phyloP scores from a whole-genome alignment of 139 green algal species.

The Chlamydomonas eustigma region DNA sequence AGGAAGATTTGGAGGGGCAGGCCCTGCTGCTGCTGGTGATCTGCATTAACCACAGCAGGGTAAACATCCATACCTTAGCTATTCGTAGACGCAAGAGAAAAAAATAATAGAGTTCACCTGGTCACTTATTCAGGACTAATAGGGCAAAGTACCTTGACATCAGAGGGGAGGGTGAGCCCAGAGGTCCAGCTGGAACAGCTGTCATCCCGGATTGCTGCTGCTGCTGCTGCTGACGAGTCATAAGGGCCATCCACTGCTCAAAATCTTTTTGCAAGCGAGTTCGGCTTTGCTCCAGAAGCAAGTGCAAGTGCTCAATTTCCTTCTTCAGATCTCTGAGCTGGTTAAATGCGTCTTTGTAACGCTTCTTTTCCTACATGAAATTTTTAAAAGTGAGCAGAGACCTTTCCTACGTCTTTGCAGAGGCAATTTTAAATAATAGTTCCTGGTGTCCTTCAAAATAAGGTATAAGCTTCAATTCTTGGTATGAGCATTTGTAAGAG shows the following conservation, averaged over 20 bases:
- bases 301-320: slow-evolving; percentile 84
- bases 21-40: no score
- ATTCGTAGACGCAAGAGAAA: no score
- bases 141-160: background rate
- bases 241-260: slow-evolving; percentile 67
- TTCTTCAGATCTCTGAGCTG: slow-evolving; percentile 72
- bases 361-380: slow-evolving; percentile 69
- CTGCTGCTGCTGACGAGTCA: slow-evolving; percentile 22
- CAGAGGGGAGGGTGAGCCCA: background rate
- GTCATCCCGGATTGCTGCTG: background rate
- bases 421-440: no score
- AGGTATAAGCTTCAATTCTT: no score
- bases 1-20: background rate
- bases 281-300: slow-evolving; percentile 70
- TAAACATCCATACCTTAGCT: no score
- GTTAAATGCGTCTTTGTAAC: slow-evolving; percentile 70
- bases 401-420: slow-evolving; percentile 1
- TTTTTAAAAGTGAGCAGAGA: background rate
- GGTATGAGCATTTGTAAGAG: no score
- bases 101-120: no score
- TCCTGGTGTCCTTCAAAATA: no score
- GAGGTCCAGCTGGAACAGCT: background rate
- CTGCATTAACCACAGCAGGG: no score
- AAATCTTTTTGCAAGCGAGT: slow-evolving; percentile 70
- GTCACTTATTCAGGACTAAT: no score